phyloP scores from a whole-genome alignment of 1,284 basidiomycete genomes.

The Exobasidium rhododendri region DNA sequence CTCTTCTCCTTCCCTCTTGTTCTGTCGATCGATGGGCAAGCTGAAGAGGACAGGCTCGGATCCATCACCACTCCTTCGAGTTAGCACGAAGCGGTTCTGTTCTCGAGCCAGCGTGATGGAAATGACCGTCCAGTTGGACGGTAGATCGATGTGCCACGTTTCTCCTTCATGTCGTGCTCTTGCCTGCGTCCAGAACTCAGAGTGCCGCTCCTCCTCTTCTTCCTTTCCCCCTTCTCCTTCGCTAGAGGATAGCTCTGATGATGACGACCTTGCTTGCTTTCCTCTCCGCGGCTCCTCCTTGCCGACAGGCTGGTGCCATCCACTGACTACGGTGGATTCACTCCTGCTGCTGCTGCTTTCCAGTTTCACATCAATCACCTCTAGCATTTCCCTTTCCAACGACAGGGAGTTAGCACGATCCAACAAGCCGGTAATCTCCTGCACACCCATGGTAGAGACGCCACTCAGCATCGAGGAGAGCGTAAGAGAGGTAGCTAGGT shows the following conservation, averaged over 20 bases:
- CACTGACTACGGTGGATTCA: not conserved
- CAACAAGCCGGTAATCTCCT: not conserved
- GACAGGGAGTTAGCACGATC: conserved; percentile 29
- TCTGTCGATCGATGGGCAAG: conserved; percentile 75
- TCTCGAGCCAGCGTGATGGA: conserved; percentile 80
- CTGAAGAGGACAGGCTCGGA: conserved; percentile 62
- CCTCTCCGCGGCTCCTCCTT: not conserved
- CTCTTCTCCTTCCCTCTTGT: conserved; percentile 72
- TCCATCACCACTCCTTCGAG: conserved; percentile 62
- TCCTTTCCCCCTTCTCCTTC: not conserved
- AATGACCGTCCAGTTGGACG: conserved; percentile 77
- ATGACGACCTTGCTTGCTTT: not conserved
- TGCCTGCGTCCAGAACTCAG: not conserved
- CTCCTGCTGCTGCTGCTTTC: not conserved
- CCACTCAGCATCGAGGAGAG: not conserved
- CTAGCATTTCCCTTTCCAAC: conserved; percentile 28
- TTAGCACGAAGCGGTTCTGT: conserved; percentile 75
- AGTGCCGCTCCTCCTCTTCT: not conserved
- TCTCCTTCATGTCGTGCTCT: not conserved
- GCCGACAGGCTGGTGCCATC: not conserved
- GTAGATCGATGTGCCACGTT: conserved; percentile 58
- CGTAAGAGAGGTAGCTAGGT: not conserved
- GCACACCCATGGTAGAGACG: not conserved
- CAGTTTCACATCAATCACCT: conserved; percentile 31
- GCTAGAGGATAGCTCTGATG: conserved; percentile 42